Evolutionary conservation across 2,329 filamentous ascomycete genomes (phyloP).

Genomic region (Drechslerella dactyloides): DNA sequence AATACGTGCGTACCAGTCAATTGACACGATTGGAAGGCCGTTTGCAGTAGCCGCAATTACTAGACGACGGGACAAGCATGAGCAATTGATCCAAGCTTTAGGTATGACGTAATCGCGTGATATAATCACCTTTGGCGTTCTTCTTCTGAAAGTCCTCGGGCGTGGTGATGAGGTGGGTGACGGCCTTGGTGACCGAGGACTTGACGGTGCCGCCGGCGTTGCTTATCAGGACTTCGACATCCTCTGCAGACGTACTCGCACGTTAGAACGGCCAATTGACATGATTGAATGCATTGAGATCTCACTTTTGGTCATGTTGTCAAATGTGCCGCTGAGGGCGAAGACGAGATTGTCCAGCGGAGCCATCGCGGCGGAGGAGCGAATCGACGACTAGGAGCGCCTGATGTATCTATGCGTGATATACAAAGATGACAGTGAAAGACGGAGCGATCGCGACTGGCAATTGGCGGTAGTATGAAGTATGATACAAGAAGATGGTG

Average conservation of each 20-base stretch:
- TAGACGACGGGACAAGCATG: not conserved
- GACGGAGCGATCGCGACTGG: not conserved
- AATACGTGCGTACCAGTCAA: slow-evolving; percentile 11
- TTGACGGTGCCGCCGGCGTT: slow-evolving; percentile 63
- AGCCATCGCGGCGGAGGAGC: slow-evolving; percentile 38
- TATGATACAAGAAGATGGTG: slow-evolving; percentile 5
- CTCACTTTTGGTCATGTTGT: slow-evolving; percentile 63
- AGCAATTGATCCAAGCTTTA: slow-evolving; percentile 6
- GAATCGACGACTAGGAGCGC: not conserved
- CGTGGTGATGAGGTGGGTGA: slow-evolving; percentile 67
- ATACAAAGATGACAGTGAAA: not conserved
- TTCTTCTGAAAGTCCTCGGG: slow-evolving; percentile 63
- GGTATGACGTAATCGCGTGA: not conserved
- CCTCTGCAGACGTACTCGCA: slow-evolving; percentile 51
- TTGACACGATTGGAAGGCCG: slow-evolving; percentile 23
- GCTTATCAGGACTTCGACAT: slow-evolving; percentile 61
- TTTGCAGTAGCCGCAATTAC: slow-evolving; percentile 22
- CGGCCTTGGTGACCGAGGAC: slow-evolving; percentile 62
- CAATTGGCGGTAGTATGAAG: too few relatives aligned
- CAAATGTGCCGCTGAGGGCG: slow-evolving; percentile 68
- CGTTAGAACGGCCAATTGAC: not conserved
- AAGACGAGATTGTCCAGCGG: slow-evolving; percentile 64
- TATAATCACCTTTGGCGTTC: slow-evolving; percentile 60
- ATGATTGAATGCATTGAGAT: slow-evolving; percentile 6
- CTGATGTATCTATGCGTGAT: slow-evolving; percentile 3